Evolutionary conservation across 768 basidiomycete genomes (phyloP).

Genomic region (Suillus luteus): DNA sequence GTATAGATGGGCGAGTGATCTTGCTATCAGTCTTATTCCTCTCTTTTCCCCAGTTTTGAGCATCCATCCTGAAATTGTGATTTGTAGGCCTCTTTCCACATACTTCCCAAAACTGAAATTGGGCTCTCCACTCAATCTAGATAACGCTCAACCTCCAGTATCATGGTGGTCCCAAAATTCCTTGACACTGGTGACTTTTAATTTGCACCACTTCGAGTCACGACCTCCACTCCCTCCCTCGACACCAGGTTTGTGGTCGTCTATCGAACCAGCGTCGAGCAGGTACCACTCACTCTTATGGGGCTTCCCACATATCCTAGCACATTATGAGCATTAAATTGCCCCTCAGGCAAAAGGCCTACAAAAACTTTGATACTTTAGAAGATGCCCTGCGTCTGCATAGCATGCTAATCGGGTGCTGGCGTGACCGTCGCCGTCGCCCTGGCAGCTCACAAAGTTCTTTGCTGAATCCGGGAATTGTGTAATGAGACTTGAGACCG

Average conservation of each 20-base stretch:
- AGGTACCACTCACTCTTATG: background rate
- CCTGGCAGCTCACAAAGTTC: conserved; percentile 42
- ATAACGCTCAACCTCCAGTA: too few relatives aligned
- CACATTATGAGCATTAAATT: conserved; percentile 29
- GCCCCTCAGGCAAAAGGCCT: conserved; percentile 52
- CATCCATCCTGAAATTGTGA: background rate
- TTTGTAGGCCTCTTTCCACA: conserved; percentile 68
- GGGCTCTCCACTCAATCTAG: conserved; percentile 73
- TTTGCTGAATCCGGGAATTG: conserved; percentile 56
- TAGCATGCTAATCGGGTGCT: conserved; percentile 57
- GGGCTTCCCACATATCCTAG: background rate
- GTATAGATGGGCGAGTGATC: conserved; percentile 62
- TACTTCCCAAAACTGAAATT: conserved; percentile 53
- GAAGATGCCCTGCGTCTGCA: conserved; percentile 32
- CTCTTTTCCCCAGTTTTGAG: background rate
- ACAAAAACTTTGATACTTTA: conserved; percentile 18
- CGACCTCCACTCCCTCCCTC: background rate
- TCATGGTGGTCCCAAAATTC: conserved; percentile 31
- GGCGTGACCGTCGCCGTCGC: conserved; percentile 67
- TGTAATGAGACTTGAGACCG: background rate
- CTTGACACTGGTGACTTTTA: conserved; percentile 13
- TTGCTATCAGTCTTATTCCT: conserved; percentile 45
- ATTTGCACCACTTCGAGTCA: background rate
- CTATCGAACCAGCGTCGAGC: conserved; percentile 13
- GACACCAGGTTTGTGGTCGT: background rate